Evolutionary conservation across 306 rosid genomes (phyloP), one percentile per base, ranked within the genome.

Genomic region (Datisca glomerata): DNA sequence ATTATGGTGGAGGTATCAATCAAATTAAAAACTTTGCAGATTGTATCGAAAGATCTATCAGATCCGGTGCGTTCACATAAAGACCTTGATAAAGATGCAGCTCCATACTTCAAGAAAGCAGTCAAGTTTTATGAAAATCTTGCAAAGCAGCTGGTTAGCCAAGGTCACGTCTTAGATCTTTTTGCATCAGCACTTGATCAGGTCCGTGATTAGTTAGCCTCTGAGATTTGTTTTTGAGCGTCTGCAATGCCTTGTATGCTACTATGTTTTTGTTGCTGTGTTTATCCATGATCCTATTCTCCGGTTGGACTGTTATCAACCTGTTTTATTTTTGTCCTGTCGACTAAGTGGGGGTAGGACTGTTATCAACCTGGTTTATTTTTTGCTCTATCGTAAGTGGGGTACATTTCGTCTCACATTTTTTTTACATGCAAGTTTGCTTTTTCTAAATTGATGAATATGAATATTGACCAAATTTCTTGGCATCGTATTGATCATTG

Each of bases 151-250:
- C 80, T 87, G 47, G 94, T 87, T 64, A 71, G 73, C 79, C 97
- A 87, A 64, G 98, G 95, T 56, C 95, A 83, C 25, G 98, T 89
- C 60, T 64, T 89, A 37, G 98, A 89, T 58, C 43, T 89, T 27
- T 89, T 89, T 64, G 98, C 98, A 44, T 80, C 98, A 34, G 98
- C 98, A 16, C 98, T 89, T 52, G 98, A 89, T 77, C 98, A 89
- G 95, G 98, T 89, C 16, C 18, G 66, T 66, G 39, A 59, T 57
- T 55, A 51, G 47, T 64, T 42, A 16, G 25, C 38, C 14, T 23
- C 12, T 6, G 45, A 35, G 24, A 8, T 10, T 14, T 31, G 36
- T 31, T 31, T 31, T n/a, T n/a, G n/a, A n/a, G n/a, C n/a, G n/a
- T n/a, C n/a, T n/a, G n/a, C n/a, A n/a, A n/a, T n/a, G n/a, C n/a